Percentiles rank a stretch among this genome's conserved stretches.
phyloP scores from a whole-genome alignment of 208 protist genomes.

The Porcisia deanei region DNA sequence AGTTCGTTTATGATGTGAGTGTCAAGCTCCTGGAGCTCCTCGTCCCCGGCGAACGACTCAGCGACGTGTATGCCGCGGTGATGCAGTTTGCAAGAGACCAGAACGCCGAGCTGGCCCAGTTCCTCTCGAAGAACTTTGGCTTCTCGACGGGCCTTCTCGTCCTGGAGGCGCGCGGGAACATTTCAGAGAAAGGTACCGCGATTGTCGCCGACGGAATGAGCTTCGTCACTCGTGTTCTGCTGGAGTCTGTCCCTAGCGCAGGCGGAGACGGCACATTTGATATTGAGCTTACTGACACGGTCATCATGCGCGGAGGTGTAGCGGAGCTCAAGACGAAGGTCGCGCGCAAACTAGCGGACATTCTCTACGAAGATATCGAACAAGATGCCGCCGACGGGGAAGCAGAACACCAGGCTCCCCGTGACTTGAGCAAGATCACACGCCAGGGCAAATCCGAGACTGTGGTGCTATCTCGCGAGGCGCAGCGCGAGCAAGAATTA shows the following conservation, averaged over 20 bases:
- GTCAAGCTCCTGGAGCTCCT: conserved; percentile 68
- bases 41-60: conserved; percentile 51
- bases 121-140: conserved; percentile 66
- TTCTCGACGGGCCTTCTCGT: conserved; percentile 87
- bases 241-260: conserved; percentile 57
- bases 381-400: conserved; percentile 20
- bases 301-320: conserved; percentile 56
- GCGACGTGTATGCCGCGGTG: conserved; percentile 57
- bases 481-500: conserved; percentile 70
- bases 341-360: conserved; percentile 63
- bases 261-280: conserved; percentile 38
- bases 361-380: conserved; percentile 64
- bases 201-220: conserved; percentile 72
- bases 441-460: conserved; percentile 73
- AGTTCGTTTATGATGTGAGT: conserved; percentile 78
- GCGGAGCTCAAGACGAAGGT: conserved; percentile 80
- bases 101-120: conserved; percentile 48
- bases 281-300: conserved; percentile 84
- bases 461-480: conserved; percentile 71
- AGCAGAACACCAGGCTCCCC: background rate
- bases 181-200: conserved; percentile 75
- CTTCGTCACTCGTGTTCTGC: conserved; percentile 80
- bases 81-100: conserved; percentile 49
- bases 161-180: conserved; percentile 77
- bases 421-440: conserved; percentile 77